phyloP scores from a whole-genome alignment of 352 stramenopile species.

The Phytophthora ramorum region DNA sequence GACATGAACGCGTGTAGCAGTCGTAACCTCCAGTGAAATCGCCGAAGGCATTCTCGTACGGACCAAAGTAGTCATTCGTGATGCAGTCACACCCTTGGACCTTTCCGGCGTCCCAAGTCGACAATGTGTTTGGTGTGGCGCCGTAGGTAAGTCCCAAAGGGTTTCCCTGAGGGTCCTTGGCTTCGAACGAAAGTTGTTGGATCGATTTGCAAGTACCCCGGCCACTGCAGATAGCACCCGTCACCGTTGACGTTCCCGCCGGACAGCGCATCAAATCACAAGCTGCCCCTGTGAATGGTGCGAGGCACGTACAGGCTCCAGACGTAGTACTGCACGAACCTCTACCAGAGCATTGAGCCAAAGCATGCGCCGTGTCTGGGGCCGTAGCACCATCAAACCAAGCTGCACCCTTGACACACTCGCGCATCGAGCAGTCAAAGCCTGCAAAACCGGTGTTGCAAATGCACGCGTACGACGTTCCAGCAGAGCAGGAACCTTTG shows the following conservation, averaged over 20 bases:
- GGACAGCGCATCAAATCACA: slow-evolving; percentile 76
- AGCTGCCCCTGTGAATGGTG: slow-evolving; percentile 79
- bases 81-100: slow-evolving; percentile 86
- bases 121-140: slow-evolving; percentile 54
- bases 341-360: slow-evolving; percentile 59
- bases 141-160: slow-evolving; percentile 67
- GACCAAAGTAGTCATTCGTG: slow-evolving; percentile 70
- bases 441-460: slow-evolving; percentile 72
- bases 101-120: slow-evolving; percentile 86
- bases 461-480: slow-evolving; percentile 57
- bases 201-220: slow-evolving; percentile 83
- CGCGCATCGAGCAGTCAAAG: slow-evolving; percentile 60
- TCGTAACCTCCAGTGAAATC: slow-evolving; percentile 61
- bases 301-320: slow-evolving; percentile 66
- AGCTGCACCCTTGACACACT: slow-evolving; percentile 56
- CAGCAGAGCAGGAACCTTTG: slow-evolving; percentile 52
- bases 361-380: slow-evolving; percentile 56
- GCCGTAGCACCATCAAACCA: slow-evolving; percentile 76
- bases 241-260: slow-evolving; percentile 4
- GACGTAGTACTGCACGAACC: slow-evolving; percentile 59
- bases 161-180: slow-evolving; percentile 48
- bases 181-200: slow-evolving; percentile 57
- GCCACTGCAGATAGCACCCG: slow-evolving; percentile 58
- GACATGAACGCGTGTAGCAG: slow-evolving; percentile 89
- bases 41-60: slow-evolving; percentile 61